Base-by-base conservation (phyloP, 2,329 filamentous ascomycete genomes). In the Cercospora zeina region DNA sequence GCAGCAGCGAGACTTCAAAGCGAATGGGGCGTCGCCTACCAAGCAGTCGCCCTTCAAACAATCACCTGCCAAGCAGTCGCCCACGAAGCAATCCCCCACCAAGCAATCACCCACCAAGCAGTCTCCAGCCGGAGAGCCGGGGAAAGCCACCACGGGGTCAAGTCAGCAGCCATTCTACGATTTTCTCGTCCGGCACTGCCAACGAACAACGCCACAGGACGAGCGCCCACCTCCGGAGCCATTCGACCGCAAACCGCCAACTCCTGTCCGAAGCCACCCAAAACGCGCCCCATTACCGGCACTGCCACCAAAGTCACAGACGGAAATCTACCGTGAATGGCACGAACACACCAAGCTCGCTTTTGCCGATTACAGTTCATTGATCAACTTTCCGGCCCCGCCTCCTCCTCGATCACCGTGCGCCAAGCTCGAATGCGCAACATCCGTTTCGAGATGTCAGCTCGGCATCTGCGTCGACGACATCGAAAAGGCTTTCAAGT, bases 391-490 rank as follows among this genome's bases (percentile, higher is more conserved):
- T 19, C 62, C 58, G 13, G 42, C 45, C 7, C 62, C 62, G 13
- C 62, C 62, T 2, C 7, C 58, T 13, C 62, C 58, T 6, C 30
- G 21, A 8, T 16, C 21, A n/a, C 13, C 36, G 7, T 63, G 61
- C 45, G 14, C 14, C 19, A 63, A 63, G 21, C 19, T 31, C 1
- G 36, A 1, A 11, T 63, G 62, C 54, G 4, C 50, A 4, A 42
- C 27, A 2, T 42, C 36, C 2, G 31, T 27, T 7, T 14, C 58
- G 1, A 39, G 16, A 13, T 47, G 19, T 51, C 45, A 53, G n/a
- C 58, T 63, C 30, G 57, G 50, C 14, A 31, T 61, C 1, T 63
- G 62, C 30, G 11, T 53, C 0, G 59, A 58, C 33, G 62, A 63
- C 10, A 58, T 61, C 13, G 54, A 63, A 13, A 58, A 54, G 24